Base-by-base conservation (phyloP, 768 basidiomycete genomes). In the Amanita muscaria region DNA sequence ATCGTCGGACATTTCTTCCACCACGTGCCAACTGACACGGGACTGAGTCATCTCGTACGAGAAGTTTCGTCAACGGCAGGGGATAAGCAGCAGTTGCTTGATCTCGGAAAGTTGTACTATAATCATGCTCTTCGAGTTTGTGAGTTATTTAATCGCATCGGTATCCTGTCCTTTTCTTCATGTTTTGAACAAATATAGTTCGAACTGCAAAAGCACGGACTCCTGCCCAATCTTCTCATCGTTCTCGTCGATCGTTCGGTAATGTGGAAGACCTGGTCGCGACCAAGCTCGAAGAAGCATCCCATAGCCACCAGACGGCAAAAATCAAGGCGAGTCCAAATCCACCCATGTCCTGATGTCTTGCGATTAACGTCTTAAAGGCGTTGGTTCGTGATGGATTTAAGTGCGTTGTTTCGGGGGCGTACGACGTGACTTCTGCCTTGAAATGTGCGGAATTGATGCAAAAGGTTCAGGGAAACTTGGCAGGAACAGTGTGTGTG, bases 111-210 rank as follows among this genome's bases (percentile, higher is more conserved):
- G n/a, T n/a, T n/a, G n/a, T n/a, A n/a, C n/a, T n/a, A n/a, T n/a
- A n/a, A n/a, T n/a, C n/a, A n/a, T n/a, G n/a, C n/a, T 55, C 53
- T 60, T 37, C 39, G 56, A 42, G 50, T 53, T 5, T 62, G 61
- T 60, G 44, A 15, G 59, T 56, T 33, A n/a, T n/a, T n/a, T n/a
- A 30, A 44, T 51, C 40, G 29, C 30, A 29, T 29, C 18, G 19
- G 40, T 41, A 12, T 31, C 30, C 39, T 40, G 25, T 39, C 12
- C 39, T 7, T 39, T 39, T 39, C 27, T 29, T 25, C 19, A 23
- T 15, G 25, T 40, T 40, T 40, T 41, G 29, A 41, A 18, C 16
- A 41, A 41, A 41, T 19, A 18, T 32, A 44, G 42, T 35, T 35
- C 32, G 32, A 34, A 34, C 8, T 29, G 25, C 25, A 35, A 44